These are phyloP conservation scores for Nemania sp. DNA, from an alignment of 2,329 filamentous ascomycete species.

Conservation along the genomic window DNA sequence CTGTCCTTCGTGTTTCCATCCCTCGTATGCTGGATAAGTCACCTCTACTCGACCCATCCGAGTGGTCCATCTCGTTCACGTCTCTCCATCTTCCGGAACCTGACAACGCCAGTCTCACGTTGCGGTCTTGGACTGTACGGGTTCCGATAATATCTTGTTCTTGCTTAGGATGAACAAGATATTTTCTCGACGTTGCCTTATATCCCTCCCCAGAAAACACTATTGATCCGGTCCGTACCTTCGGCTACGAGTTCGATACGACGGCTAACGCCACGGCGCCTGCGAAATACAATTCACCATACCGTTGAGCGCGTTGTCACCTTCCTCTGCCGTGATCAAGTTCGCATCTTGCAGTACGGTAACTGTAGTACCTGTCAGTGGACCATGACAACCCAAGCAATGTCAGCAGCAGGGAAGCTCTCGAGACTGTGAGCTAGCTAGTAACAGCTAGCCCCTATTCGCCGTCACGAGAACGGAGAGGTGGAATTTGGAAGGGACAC, in stretches of 20 bases:
- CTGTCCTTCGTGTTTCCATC: background rate
- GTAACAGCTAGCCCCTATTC: background rate
- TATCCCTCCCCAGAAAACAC: constrained; percentile 3
- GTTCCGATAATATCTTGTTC: background rate
- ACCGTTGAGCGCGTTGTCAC: constrained; percentile 38
- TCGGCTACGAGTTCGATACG: background rate
- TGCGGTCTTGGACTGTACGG: background rate
- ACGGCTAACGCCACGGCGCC: constrained; percentile 35
- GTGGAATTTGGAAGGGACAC: background rate
- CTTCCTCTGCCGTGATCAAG: constrained; percentile 38
- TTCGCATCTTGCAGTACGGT: constrained; percentile 37
- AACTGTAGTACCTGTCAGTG: constrained; percentile 25
- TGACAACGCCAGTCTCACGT: background rate
- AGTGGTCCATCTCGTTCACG: background rate
- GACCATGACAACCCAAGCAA: background rate
- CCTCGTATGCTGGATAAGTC: constrained; percentile 2
- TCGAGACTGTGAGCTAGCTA: background rate
- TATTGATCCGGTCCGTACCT: background rate
- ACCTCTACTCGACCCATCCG: background rate
- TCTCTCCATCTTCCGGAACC: constrained; percentile 7
- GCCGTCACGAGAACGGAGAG: background rate
- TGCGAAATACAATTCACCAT: constrained; percentile 41
- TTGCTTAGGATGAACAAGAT: background rate
- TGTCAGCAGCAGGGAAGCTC: background rate
- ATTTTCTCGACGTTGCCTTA: constrained; percentile 3